These are phyloP conservation scores for Ganoderma meredithae DNA, from an alignment of 1,284 basidiomycete species.

Conservation along the genomic window DNA sequence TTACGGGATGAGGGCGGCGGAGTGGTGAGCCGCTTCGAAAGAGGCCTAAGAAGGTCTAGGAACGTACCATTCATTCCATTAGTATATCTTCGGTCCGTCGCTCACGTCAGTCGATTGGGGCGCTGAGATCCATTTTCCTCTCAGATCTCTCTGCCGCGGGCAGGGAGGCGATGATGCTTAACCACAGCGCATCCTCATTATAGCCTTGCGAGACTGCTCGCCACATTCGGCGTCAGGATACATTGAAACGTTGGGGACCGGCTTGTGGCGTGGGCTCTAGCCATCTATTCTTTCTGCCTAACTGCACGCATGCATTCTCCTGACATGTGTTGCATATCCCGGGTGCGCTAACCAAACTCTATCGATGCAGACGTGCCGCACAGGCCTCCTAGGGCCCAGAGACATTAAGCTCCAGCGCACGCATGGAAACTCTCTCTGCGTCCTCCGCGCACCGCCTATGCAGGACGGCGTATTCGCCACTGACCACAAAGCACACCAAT, in stretches of 20 bases:
- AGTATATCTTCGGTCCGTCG: conserved; percentile 5
- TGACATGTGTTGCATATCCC: background rate
- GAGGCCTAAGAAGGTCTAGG: conserved; percentile 1
- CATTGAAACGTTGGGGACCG: background rate
- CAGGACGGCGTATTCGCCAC: background rate
- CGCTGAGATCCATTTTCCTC: background rate
- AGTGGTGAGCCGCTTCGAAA: background rate
- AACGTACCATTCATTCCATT: conserved; percentile 7
- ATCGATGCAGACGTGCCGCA: background rate
- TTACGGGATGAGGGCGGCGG: background rate
- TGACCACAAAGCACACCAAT: background rate
- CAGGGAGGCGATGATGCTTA: conserved; percentile 7
- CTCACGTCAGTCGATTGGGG: background rate
- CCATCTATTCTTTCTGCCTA: conserved; percentile 2
- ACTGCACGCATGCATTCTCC: conserved; percentile 3
- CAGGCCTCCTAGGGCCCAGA: background rate
- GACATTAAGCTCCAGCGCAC: conserved; percentile 3
- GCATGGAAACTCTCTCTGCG: background rate
- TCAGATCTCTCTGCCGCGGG: background rate
- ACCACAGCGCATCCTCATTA: background rate
- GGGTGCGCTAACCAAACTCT: conserved; percentile 4
- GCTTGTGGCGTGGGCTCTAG: background rate
- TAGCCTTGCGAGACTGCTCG: background rate
- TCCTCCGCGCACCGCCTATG: background rate
- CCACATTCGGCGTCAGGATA: background rate